Evolutionary conservation across 2,329 filamentous ascomycete genomes (phyloP), one percentile per base, ranked within the genome.

Genomic region (Aureobasidium subglaciale): DNA sequence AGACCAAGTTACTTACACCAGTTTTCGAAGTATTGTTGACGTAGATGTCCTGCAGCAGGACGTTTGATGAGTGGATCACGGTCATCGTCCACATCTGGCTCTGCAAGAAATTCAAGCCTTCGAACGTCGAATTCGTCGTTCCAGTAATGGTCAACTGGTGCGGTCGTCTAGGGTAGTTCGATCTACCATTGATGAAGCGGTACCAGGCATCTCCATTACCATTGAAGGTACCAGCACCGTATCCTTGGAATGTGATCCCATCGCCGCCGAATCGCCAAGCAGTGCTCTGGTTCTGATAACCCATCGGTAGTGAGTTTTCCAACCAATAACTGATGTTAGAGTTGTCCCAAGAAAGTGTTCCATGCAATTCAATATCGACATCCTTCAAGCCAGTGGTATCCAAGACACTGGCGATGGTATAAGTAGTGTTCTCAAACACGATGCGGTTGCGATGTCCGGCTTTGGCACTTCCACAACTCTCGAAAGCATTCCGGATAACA

Each of bases 151-250:
- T 80, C 60, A 83, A 75, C 8, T 72, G 71, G 52, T 79, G 77
- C 1, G 79, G 79, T 9, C 80, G 71, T 11, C 73, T 66, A 2
- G 74, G 69, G 56, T 77, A 70, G 58, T 81, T 81, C 29, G 70
- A 73, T 10, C 62, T 62, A 13, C 71, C 69, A 25, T 68, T 64
- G 46, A 63, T 61, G 30, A 74, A 78, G 58, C 79, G 72, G 61
- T 84, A 83, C 81, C 81, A 84, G 2, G 74, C 72, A 61, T 83
- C 77, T 2, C 81, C 81, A 61, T 84, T 83, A 9, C 81, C 81
- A 62, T 83, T 73, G 13, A 84, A 67, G 2, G 76, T 81, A 4
- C 81, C 81, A 18, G 67, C 65, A 11, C 76, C 76, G 60, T 76
- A 67, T 9, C 79, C 80, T 30, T 77, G 68, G 58, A 78, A 73